A percentile compares a stretch with the other conserved stretches of the same genome.
Evolutionary conservation across 2,329 filamentous ascomycete species (phyloP).

Genomic region (Paecilomyces dactylethromorphus): DNA sequence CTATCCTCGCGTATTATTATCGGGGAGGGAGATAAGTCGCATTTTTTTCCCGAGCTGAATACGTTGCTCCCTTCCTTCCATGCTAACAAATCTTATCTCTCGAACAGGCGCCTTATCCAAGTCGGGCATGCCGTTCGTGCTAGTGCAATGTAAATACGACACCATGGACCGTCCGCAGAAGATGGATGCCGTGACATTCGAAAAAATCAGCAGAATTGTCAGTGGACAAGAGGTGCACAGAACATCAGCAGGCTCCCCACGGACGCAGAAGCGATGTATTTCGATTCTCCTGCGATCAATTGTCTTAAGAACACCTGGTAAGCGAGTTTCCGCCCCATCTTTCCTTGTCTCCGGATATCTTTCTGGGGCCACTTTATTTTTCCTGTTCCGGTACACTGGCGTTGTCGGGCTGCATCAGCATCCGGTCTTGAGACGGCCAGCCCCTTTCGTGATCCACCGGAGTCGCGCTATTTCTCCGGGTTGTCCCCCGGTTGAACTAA

Average conservation of each 20-base stretch:
- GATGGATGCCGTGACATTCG: slow-evolving; percentile 63
- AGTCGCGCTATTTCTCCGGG: slow-evolving; percentile 17
- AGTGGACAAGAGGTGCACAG: slow-evolving; percentile 67
- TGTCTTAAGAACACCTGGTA: slow-evolving; percentile 62
- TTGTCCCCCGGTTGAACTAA: slow-evolving; percentile 14
- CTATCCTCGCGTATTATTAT: background rate
- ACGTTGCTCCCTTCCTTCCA: background rate
- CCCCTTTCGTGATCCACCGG: slow-evolving; percentile 17
- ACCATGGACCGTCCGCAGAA: slow-evolving; percentile 62
- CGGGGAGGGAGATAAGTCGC: background rate
- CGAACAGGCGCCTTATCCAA: slow-evolving; percentile 64
- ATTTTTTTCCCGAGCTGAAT: background rate
- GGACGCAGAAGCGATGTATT: slow-evolving; percentile 69
- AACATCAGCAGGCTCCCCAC: slow-evolving; percentile 62
- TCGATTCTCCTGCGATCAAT: slow-evolving; percentile 68
- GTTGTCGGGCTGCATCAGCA: slow-evolving; percentile 1
- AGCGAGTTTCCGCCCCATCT: slow-evolving; percentile 27
- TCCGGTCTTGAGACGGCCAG: slow-evolving; percentile 5
- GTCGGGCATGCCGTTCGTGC: slow-evolving; percentile 65
- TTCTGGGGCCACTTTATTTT: background rate
- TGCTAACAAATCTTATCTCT: background rate
- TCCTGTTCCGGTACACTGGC: slow-evolving; percentile 3
- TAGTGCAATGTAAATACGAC: slow-evolving; percentile 90
- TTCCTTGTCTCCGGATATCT: background rate
- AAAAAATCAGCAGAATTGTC: slow-evolving; percentile 55